Evolutionary conservation across 1,284 basidiomycete genomes (phyloP), one percentile per base, ranked within the genome.

Genomic region (Pseudozyma hubeiensis): DNA sequence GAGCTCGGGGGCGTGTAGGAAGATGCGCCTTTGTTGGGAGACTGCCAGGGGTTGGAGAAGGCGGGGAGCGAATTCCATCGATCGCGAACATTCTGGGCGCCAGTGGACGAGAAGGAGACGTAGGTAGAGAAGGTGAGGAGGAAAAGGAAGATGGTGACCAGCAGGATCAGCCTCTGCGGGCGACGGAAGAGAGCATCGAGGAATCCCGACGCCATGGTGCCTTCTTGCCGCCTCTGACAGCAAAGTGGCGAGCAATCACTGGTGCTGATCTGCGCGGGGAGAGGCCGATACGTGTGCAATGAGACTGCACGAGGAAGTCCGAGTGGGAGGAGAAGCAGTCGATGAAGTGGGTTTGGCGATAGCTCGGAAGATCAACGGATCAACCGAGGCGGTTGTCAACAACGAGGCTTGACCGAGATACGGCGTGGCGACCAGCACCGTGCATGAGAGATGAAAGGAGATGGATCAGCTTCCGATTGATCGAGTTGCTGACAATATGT

Each of bases 131-230:
- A 64, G 48, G 67, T 58, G 45, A 81, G 63, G 35, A 77, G 24
- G 43, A 81, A 53, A 37, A 81, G 70, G 46, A 79, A 69, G 58
- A 63, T 43, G 53, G 69, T 56, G 49, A 73, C 69, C 49, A 81
- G 66, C 53, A 67, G 41, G 29, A 81, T 64, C 31, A 81, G 59
- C 56, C 79, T 64, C 64, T 79, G 77, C 31, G 79, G 79, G 35
- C 78, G 58, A 37, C 79, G 71, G 17, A 73, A 61, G 34, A 79
- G 65, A 4, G 63, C 63, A 24, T 79, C 79, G 47, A 80, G 61
- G 40, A 79, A 69, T 17, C 56, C 66, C 7, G 72, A 51, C 37
- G 58, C 70, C 75, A 74, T 74, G 40, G 9, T 60, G 58, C 30
- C 35, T 5, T 31, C 24, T 19, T 8, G 11, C n/a, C 13, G n/a